A percentile compares a stretch with the other conserved stretches of the same genome.
phyloP scores from a whole-genome alignment of 768 basidiomycete species.

The Termitomyces sp. region DNA sequence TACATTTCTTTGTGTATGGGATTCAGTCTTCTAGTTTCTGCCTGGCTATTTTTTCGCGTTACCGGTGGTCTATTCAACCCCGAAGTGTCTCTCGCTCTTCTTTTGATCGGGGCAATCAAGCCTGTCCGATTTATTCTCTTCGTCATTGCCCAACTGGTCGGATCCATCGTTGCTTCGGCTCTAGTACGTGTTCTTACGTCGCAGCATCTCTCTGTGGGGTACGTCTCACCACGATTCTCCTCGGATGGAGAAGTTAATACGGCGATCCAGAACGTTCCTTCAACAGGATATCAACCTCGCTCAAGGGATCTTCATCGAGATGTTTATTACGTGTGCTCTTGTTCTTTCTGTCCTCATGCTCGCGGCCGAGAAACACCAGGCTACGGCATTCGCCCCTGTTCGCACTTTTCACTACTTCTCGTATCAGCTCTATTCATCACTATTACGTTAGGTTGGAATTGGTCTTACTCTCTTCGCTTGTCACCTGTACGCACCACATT shows the following conservation, averaged over 20 bases:
- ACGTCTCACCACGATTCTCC: constrained; percentile 11
- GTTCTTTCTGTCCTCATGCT: constrained; percentile 66
- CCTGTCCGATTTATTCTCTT: constrained; percentile 55
- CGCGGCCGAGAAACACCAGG: constrained; percentile 62
- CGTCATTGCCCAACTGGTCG: constrained; percentile 54
- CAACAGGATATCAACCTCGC: constrained; percentile 40
- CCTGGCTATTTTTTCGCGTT: constrained; percentile 60
- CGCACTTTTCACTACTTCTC: constrained; percentile 4
- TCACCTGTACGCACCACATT: constrained; percentile 39
- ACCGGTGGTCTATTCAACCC: constrained; percentile 68
- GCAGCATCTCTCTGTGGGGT: constrained; percentile 51
- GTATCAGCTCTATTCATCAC: background rate
- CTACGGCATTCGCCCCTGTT: constrained; percentile 66
- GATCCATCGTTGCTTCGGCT: constrained; percentile 54
- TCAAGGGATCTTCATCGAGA: constrained; percentile 66
- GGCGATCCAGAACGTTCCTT: constrained; percentile 37
- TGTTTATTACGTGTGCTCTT: constrained; percentile 58
- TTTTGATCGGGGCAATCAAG: constrained; percentile 47
- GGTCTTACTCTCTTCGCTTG: constrained; percentile 60
- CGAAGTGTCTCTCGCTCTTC: constrained; percentile 51
- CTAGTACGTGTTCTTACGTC: constrained; percentile 51
- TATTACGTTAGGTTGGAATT: constrained; percentile 45
- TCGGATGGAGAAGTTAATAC: constrained; percentile 3
- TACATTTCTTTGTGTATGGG: constrained; percentile 61
- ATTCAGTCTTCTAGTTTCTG: constrained; percentile 53